These are phyloP conservation scores for Zostera marina DNA, from an alignment of 116 monocot genomes.

Conservation along the genomic window DNA sequence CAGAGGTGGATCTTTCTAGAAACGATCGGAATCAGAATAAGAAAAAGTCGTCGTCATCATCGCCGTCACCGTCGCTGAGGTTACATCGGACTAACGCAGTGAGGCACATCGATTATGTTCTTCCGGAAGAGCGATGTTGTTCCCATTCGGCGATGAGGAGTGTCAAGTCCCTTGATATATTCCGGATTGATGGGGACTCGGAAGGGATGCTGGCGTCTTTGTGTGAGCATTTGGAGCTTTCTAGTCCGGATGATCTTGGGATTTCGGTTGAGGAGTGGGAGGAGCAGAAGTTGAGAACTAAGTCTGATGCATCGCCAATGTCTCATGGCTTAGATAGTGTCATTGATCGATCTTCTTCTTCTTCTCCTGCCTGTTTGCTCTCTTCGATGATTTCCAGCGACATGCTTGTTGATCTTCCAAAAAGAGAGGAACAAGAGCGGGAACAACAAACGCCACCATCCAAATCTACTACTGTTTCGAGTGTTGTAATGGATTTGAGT, in stretches of 20 bases:
- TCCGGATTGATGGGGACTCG: constrained; percentile 47
- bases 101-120: neutral
- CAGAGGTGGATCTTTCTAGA: neutral
- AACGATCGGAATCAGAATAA: neutral
- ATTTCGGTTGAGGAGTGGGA: constrained; percentile 47
- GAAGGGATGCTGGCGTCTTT: constrained; percentile 57
- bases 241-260: constrained; percentile 66
- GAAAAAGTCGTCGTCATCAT: neutral
- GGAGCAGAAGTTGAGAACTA: constrained; percentile 21
- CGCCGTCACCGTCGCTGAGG: neutral
- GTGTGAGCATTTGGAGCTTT: constrained; percentile 44
- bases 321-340: neutral
- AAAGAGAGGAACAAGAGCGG: too few species aligned
- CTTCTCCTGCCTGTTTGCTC: neutral
- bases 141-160: neutral
- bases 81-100: constrained; percentile 1
- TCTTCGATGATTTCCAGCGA: too few species aligned
- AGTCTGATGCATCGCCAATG: constrained; percentile 9
- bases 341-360: neutral
- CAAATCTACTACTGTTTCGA: neutral
- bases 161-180: neutral
- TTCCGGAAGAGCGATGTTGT: neutral
- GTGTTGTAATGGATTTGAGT: neutral
- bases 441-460: too few species aligned
- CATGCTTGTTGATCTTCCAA: too few species aligned